phyloP scores from a whole-genome alignment of 192 early-diverging fungal species.

The Coemansia reversa region DNA sequence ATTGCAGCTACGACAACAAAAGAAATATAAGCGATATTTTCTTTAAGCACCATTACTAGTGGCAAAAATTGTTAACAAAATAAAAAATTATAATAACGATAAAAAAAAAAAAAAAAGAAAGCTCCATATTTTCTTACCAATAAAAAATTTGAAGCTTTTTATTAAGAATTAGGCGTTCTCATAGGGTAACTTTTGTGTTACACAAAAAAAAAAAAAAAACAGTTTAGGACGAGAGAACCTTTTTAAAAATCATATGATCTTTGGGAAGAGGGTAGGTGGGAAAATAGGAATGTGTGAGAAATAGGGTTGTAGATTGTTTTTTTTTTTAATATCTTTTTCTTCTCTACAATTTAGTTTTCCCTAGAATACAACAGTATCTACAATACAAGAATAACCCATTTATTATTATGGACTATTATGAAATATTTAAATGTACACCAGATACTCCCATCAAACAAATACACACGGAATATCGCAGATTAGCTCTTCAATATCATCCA shows the following conservation, averaged over 20 bases:
- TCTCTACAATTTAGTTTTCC: neutral
- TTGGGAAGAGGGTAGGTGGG: neutral
- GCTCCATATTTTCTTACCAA: neutral
- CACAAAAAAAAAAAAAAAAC: neutral
- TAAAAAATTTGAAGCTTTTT: neutral
- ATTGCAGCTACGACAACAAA: slow-evolving; percentile 10
- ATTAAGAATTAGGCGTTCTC: neutral
- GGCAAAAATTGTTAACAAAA: slow-evolving; percentile 1
- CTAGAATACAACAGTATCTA: neutral
- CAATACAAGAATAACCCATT: no score
- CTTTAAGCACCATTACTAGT: neutral
- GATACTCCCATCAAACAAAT: slow-evolving; percentile 25
- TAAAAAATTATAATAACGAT: neutral
- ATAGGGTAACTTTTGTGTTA: neutral
- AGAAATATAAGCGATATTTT: slow-evolving; percentile 10
- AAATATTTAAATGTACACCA: slow-evolving; percentile 27
- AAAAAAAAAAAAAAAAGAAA: slow-evolving; percentile 2
- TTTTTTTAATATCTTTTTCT: slow-evolving; percentile 2
- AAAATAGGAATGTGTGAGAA: neutral
- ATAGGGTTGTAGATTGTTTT: neutral
- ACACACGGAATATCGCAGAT: slow-evolving; percentile 22
- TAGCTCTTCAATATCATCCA: slow-evolving; percentile 23
- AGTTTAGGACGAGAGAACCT: neutral
- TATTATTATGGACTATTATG: slow-evolving; percentile 28
- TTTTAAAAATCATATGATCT: neutral